These are phyloP conservation scores for Lodderomyces pseudojiufengensis DNA, from an alignment of 1,139 yeast species.

Conservation along the genomic window DNA sequence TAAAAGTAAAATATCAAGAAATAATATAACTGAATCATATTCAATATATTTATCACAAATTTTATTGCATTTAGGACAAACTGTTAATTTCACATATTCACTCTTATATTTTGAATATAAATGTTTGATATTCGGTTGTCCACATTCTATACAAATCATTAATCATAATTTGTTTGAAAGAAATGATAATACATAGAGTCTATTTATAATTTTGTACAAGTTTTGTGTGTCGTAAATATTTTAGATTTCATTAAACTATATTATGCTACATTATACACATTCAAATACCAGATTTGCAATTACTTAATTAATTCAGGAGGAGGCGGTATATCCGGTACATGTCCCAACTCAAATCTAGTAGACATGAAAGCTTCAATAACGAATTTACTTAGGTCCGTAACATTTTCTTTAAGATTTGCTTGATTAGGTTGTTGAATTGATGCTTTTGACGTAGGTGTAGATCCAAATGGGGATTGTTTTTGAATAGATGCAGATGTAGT, in stretches of 20 bases:
- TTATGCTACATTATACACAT: too few species aligned
- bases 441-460: slow-evolving; percentile 1
- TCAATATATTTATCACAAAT: slow-evolving; percentile 92
- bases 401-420: neutral
- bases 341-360: slow-evolving; percentile 53
- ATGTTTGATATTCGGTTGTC: slow-evolving; percentile 51
- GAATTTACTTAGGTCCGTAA: slow-evolving; percentile 37
- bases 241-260: too few species aligned
- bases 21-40: slow-evolving; percentile 76
- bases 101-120: slow-evolving; percentile 73
- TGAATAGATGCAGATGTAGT: slow-evolving; percentile 4
- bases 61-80: slow-evolving; percentile 66
- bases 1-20: slow-evolving; percentile 75
- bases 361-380: slow-evolving; percentile 51
- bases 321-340: slow-evolving; percentile 78
- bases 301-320: slow-evolving; percentile 38
- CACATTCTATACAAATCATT: slow-evolving; percentile 92
- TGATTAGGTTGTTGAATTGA: slow-evolving; percentile 1
- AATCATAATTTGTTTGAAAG: too few species aligned
- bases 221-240: too few species aligned
- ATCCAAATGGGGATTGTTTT: neutral
- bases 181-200: too few species aligned
- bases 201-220: too few species aligned
- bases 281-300: neutral
- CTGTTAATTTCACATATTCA: slow-evolving; percentile 75